Evolutionary conservation across 2,329 filamentous ascomycete genomes (phyloP), one percentile per base, ranked within the genome.

Genomic region (Alternaria sp.): DNA sequence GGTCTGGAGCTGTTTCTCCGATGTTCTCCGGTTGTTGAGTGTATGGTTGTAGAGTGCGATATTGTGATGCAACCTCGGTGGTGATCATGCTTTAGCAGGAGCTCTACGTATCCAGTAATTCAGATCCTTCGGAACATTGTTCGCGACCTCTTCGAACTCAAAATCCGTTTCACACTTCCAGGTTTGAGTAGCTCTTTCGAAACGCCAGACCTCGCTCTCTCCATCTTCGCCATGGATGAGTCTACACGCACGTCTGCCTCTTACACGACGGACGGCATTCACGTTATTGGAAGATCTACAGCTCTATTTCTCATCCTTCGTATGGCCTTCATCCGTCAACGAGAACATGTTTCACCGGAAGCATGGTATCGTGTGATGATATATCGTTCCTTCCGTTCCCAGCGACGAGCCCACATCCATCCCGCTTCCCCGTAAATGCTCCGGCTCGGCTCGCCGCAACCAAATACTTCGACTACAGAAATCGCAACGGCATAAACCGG

Each of bases 1-100:
- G 15, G 12, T 15, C 11, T 50, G 21, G 11, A 1, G 21, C 33
- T 11, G 41, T 56, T 54, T 64, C 58, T 66, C 64, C 62, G 61
- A 26, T 30, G 33, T 60, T 60, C 53, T 63, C 65, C 65, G 56
- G 58, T 46, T 33, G 49, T 58, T 28, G 4, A 7, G 58, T 23
- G n/a, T 14, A 5, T 33, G 23, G 41, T 56, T 56, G 28, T 43
- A 2, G 7, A 9, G 18, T 28, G 18, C 15, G 50, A 33, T 20
- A 30, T 49, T 18, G 28, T 21, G 23, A 14, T 43, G 30, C 25
- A 33, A 20, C 28, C 18, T 6, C 41, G 18, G 5, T 14, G 26
- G 30, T 37, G 14, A 41, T 37, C 14, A 25, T 12, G 14, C 49
- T 23, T 6, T 53, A 53, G 21, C 28, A 18, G 23, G 20, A 25